phyloP scores from a whole-genome alignment of 2,329 filamentous ascomycete species.

The Aspergillus melleus region DNA sequence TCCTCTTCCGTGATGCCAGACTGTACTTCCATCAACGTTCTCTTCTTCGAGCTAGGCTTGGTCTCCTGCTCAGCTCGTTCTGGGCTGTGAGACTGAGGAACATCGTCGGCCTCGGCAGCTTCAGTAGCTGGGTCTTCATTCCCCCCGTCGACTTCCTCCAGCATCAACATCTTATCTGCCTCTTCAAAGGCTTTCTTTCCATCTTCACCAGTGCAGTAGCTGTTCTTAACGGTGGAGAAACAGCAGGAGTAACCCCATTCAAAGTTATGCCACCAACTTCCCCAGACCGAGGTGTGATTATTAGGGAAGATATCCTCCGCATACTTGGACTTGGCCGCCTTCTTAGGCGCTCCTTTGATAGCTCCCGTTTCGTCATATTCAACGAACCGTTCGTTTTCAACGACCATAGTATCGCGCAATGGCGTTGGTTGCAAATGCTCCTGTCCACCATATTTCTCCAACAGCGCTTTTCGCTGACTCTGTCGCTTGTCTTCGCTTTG shows the following conservation, averaged over 20 bases:
- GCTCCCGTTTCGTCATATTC: slow-evolving; percentile 91
- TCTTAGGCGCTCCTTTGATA: slow-evolving; percentile 82
- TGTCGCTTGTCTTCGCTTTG: slow-evolving; percentile 69
- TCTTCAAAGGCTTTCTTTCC: slow-evolving; percentile 80
- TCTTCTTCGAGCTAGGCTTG: slow-evolving; percentile 58
- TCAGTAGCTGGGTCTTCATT: background rate
- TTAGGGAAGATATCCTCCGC: slow-evolving; percentile 81
- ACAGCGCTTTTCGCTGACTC: slow-evolving; percentile 67
- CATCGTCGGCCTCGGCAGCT: slow-evolving; percentile 9
- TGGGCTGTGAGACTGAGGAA: slow-evolving; percentile 14
- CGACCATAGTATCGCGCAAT: slow-evolving; percentile 66
- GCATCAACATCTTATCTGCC: slow-evolving; percentile 61
- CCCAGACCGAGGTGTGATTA: slow-evolving; percentile 92
- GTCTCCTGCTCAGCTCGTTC: slow-evolving; percentile 25
- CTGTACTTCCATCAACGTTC: slow-evolving; percentile 76
- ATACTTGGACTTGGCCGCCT: slow-evolving; percentile 83
- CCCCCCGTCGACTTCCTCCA: slow-evolving; percentile 32
- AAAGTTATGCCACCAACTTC: slow-evolving; percentile 96
- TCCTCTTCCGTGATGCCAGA: slow-evolving; percentile 78
- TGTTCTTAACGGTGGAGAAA: slow-evolving; percentile 91
- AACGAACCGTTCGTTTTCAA: slow-evolving; percentile 81
- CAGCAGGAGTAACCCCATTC: slow-evolving; percentile 96
- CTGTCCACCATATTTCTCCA: slow-evolving; percentile 79
- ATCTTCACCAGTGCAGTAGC: slow-evolving; percentile 92
- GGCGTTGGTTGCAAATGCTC: slow-evolving; percentile 62